Evolutionary conservation across 2,329 filamentous ascomycete species (phyloP).

Genomic region (Whalleya microplaca): DNA sequence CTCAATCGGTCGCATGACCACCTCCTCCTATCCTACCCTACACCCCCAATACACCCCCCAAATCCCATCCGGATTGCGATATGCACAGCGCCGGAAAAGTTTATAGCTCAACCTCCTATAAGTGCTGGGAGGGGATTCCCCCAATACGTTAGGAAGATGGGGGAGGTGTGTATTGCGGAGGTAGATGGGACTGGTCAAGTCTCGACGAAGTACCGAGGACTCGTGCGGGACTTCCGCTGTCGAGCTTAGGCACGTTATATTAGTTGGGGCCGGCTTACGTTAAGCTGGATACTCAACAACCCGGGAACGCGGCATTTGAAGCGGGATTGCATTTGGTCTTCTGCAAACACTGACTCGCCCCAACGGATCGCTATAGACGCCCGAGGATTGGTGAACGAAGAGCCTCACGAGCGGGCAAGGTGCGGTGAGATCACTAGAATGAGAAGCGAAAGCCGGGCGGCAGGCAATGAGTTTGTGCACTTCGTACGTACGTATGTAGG

Average conservation of each 20-base stretch:
- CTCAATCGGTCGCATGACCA: background rate
- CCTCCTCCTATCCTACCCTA: background rate
- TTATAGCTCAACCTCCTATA: background rate
- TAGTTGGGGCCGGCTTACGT: constrained; percentile 23
- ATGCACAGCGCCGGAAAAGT: background rate
- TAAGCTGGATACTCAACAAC: background rate
- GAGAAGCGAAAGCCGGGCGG: background rate
- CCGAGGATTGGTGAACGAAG: background rate
- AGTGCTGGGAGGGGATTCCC: background rate
- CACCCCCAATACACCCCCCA: background rate
- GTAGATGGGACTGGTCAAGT: constrained; percentile 6
- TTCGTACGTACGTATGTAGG: background rate
- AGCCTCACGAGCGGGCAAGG: background rate
- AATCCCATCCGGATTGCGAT: background rate
- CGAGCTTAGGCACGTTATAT: background rate
- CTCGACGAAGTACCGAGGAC: constrained; percentile 22
- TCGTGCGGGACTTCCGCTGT: constrained; percentile 2
- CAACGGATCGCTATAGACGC: background rate
- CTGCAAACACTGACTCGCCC: background rate
- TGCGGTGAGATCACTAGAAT: background rate
- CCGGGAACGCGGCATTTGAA: background rate
- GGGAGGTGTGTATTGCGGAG: background rate
- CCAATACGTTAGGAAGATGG: background rate
- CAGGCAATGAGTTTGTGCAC: background rate
- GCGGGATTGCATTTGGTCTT: background rate